These are phyloP conservation scores for Paramarasmius palmivorus DNA, from an alignment of 1,284 basidiomycete genomes.

Conservation along the genomic window DNA sequence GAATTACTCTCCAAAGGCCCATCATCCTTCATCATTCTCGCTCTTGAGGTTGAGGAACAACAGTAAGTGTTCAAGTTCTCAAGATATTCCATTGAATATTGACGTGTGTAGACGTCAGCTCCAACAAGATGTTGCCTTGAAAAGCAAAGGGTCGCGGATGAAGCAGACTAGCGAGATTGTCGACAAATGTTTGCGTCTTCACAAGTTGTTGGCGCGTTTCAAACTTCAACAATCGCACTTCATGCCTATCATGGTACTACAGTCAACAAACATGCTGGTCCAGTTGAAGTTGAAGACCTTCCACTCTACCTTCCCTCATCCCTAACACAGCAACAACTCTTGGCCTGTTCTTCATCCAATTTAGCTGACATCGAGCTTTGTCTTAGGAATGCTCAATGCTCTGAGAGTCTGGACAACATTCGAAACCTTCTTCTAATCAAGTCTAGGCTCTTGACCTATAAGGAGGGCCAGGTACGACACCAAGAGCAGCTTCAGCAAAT, in stretches of 20 bases:
- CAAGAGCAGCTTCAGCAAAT: neutral
- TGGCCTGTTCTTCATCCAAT: neutral
- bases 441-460: slow-evolving; percentile 5
- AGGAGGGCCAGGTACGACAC: slow-evolving; percentile 4
- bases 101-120: no score
- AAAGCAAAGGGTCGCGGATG: no score
- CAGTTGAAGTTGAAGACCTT: slow-evolving; percentile 1
- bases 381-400: slow-evolving; percentile 9
- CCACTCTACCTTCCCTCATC: slow-evolving; percentile 8
- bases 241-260: no score
- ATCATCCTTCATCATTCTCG: slow-evolving; percentile 12
- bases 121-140: no score
- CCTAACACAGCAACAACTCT: neutral
- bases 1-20: slow-evolving; percentile 1
- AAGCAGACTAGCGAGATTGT: no score
- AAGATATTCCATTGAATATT: neutral
- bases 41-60: slow-evolving; percentile 17
- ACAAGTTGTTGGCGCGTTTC: no score
- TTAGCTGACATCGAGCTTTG: slow-evolving; percentile 1
- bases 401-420: neutral
- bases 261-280: no score
- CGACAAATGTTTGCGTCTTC: no score
- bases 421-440: slow-evolving; percentile 8
- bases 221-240: no score
- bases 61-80: slow-evolving; percentile 15